Evolutionary conservation across 108 stramenopile species (phyloP), one percentile per base, ranked within the genome.

Genomic region (Conticribra guillardii): DNA sequence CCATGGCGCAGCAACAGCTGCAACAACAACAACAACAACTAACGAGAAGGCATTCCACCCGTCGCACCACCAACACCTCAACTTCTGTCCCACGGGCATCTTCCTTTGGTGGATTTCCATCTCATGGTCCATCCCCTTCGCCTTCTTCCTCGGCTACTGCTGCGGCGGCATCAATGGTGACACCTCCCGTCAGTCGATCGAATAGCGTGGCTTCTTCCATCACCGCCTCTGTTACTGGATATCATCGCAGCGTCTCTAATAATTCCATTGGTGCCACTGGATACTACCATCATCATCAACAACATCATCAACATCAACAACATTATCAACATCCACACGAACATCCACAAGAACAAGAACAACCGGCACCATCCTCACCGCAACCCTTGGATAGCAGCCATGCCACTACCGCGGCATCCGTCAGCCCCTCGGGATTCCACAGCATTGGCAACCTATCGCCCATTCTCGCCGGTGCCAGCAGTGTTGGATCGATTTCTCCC

Each of bases 121-220:
- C 44, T 15, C 8, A 11, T 44, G 44, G 11, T 44, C 8, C 44
- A 44, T 44, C 44, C 44, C 8, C 28, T 32, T 31, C 56, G 30
- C 44, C 17, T 15, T 15, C 17, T 16, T 11, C 30, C 21, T 22
- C 51, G 17, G 0, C 51, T 2, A 15, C 19, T 19, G 26, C 21
- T 50, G 3, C 51, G 1, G 30, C 29, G 19, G 29, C 52, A 11
- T 34, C 64, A 0, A 33, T 65, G 32, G 64, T 65, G 30, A 65
- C 64, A n/a, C 64, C 64, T 15, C 52, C 64, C 9, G 50, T 53
- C 1, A 37, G 3, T 37, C 50, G 64, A 65, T 65, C 52, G 1
- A 65, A 65, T 30, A 65, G 64, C 28, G 33, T 54, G 18, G 51
- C 34, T 4, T 65, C 64, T 15, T 24, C 52, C 5, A 9, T 11